Conservation (phyloP, 83 land plant genomes). For the Picea mariana region DNA sequence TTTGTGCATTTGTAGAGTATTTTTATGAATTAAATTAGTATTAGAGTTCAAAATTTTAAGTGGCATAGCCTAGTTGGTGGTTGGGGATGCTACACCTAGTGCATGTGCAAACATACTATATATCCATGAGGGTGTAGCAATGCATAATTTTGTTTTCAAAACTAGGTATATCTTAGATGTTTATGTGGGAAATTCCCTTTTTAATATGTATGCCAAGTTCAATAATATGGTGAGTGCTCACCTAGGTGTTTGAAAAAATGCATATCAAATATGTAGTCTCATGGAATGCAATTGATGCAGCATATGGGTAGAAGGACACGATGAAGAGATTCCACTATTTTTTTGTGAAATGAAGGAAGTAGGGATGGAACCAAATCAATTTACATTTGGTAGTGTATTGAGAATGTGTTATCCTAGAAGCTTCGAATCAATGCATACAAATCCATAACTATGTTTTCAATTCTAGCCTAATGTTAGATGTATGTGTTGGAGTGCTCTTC, state of each 20-base stretch:
- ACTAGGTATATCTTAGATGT: background rate
- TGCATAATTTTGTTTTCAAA: background rate
- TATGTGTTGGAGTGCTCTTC: background rate
- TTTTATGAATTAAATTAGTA: too few relatives aligned
- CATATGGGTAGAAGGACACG: background rate
- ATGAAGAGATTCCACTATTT: background rate
- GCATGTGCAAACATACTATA: too few relatives aligned
- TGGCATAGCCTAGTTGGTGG: too few relatives aligned
- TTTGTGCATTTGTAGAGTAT: too few relatives aligned
- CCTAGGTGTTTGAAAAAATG: background rate
- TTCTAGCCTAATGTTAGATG: background rate
- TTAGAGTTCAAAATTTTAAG: too few relatives aligned
- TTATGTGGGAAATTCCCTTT: conserved; percentile 10
- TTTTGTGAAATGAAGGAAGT: background rate
- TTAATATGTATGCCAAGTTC: conserved; percentile 17
- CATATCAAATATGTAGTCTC: conserved; percentile 1
- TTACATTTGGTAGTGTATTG: conserved; percentile 9
- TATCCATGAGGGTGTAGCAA: too few relatives aligned
- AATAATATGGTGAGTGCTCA: conserved; percentile 5
- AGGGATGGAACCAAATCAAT: conserved; percentile 1
- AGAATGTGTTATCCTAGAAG: background rate
- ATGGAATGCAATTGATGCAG: background rate
- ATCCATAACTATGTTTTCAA: conserved; percentile 11
- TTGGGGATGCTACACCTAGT: too few relatives aligned
- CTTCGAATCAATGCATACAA: background rate